Base-by-base conservation (phyloP, 2,329 filamentous ascomycete species). In the Paecilomyces sp. region DNA sequence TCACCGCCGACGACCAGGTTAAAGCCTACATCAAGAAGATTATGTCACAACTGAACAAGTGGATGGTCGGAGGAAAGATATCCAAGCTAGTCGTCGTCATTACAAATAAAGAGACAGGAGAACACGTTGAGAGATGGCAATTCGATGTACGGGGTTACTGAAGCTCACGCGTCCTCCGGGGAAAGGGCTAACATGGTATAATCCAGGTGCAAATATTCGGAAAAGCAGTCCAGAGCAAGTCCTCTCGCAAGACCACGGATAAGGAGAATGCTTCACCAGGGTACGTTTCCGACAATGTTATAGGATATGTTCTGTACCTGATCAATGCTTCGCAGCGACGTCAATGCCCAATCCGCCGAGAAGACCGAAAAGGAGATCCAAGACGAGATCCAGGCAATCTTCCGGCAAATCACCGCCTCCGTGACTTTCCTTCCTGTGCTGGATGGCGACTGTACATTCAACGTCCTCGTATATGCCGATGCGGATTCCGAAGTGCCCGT, bases 21-120 rank as follows among this genome's bases (percentile, higher is more conserved):
- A 96, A 96, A 77, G 91, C 92, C 33, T 99, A 99, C 79, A 96
- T 99, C 82, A 97, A 96, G 77, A 96, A 95, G 79, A 97, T 99
- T 79, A 99, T 97, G 92, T 88, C 88, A 30, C 94, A 99, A 77
- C 85, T 99, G 60, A 93, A 95, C 79, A 91, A 91, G 74, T 99
- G 94, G 94, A 97, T 97, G 92, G 83, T 92, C 57, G 90, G 89
- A 68, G 91, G 92, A 74, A 97, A 99, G 78, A 97, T 99, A 73
- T 95, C 91, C 57, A 97, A 96, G 77, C 86, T 99, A 12, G 92
- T 99, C 61, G 89, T 99, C 57, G 94, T 99, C 55, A 92, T 99
- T 66, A 97, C 93, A 33, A 90, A 90, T 80, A 97, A 97, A 77
- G 94, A 99, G 76, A 96, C 92, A 0, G 94, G 93, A 64, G 92